phyloP scores from a whole-genome alignment of 345 rosid genomes.

The thale cress (Arabidopsis thaliana) region TAIR10.1 NC_003070.9:1568501-1569000 shows the following conservation, averaged over 20 bases:
- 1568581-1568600: not conserved
- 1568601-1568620: conserved; percentile 17
- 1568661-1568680: conserved; percentile 8
- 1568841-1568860: conserved; percentile 36
- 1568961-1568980: conserved; percentile 46
- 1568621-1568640: conserved; percentile 10
- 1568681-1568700: conserved; percentile 1
- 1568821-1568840: conserved; percentile 1
- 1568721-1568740: conserved; percentile 21
- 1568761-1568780: conserved; percentile 9
- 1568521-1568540: not conserved
- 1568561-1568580: not conserved
- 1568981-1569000: conserved; percentile 43
- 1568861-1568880: conserved; percentile 38
- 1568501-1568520: conserved; percentile 24
- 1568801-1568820: conserved; percentile 17
- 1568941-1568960: conserved; percentile 45
- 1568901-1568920: conserved; percentile 42
- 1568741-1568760: conserved; percentile 26
- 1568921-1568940: conserved; percentile 33
- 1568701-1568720: conserved; percentile 5
- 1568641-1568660: conserved; percentile 14
- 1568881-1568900: conserved; percentile 47
- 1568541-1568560: not conserved
- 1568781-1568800: conserved; percentile 8